Evolutionary conservation across 2,329 filamentous ascomycete species (phyloP).

Genomic region (Clonostachys sp.): DNA sequence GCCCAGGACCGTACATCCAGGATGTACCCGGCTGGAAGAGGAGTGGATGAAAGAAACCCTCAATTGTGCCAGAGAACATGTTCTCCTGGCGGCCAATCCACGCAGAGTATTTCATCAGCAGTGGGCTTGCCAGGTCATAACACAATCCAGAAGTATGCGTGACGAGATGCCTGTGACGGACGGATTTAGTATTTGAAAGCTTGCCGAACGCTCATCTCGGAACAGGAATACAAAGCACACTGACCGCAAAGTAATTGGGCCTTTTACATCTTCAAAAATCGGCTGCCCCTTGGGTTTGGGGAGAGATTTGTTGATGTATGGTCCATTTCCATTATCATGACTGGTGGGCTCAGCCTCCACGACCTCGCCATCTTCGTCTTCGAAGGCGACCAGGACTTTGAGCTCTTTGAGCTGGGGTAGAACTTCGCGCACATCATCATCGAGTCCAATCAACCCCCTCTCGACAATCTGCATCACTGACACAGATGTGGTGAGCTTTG

Average conservation of each 20-base stretch:
- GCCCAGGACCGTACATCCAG: constrained; percentile 41
- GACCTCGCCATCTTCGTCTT: too few relatives aligned
- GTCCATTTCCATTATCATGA: too few relatives aligned
- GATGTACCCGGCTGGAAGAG: constrained; percentile 37
- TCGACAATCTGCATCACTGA: constrained; percentile 34
- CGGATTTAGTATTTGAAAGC: too few relatives aligned
- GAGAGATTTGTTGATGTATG: too few relatives aligned
- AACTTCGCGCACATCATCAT: constrained; percentile 25
- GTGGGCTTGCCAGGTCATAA: constrained; percentile 34
- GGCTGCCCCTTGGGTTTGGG: too few relatives aligned
- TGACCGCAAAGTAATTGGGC: too few relatives aligned
- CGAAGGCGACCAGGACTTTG: too few relatives aligned
- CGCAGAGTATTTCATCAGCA: constrained; percentile 31
- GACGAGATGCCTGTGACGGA: constrained; percentile 23
- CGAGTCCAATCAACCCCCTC: constrained; percentile 21
- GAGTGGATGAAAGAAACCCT: constrained; percentile 19
- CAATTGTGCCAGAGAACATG: constrained; percentile 22
- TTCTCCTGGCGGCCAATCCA: constrained; percentile 18
- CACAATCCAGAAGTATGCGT: constrained; percentile 43
- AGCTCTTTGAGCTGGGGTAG: constrained; percentile 12
- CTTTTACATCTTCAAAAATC: too few relatives aligned
- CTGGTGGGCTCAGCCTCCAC: too few relatives aligned
- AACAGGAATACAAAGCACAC: too few relatives aligned
- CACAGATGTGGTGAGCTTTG: constrained; percentile 31
- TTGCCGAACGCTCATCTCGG: too few relatives aligned